These are phyloP conservation scores for Silene coronaria DNA, from an alignment of 179 eudicot species.

Conservation along the genomic window DNA sequence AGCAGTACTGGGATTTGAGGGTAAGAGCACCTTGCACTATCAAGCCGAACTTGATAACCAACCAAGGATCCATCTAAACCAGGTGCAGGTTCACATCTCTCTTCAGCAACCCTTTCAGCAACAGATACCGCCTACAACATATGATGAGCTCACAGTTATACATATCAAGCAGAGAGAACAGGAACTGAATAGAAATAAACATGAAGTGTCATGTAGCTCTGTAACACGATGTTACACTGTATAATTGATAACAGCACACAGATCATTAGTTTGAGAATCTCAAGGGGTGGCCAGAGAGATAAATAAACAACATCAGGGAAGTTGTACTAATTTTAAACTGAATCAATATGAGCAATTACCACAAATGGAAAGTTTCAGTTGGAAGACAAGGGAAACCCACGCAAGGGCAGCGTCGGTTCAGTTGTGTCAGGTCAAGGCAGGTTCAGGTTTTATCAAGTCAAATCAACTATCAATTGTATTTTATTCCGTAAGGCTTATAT, in stretches of 20 bases:
- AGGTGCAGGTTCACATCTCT: constrained; percentile 89
- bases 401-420: background rate
- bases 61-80: constrained; percentile 82
- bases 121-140: constrained; percentile 75
- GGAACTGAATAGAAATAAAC: background rate
- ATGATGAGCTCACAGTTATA: constrained; percentile 4
- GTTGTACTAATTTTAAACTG: background rate
- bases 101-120: constrained; percentile 97
- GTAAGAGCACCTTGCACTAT: constrained; percentile 74
- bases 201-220: background rate
- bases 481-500: background rate
- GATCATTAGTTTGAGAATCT: background rate
- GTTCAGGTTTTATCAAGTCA: background rate
- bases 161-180: background rate
- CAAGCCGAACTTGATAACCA: constrained; percentile 98
- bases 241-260: constrained; percentile 1
- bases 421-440: background rate
- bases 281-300: background rate
- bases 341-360: background rate
- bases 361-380: background rate
- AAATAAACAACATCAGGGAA: background rate
- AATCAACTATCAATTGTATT: background rate
- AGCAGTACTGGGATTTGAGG: constrained; percentile 11
- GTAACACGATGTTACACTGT: background rate
- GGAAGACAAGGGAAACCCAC: background rate